Base-by-base conservation (phyloP, 139 green algal genomes). In the Ettlia oleoabundans region DNA sequence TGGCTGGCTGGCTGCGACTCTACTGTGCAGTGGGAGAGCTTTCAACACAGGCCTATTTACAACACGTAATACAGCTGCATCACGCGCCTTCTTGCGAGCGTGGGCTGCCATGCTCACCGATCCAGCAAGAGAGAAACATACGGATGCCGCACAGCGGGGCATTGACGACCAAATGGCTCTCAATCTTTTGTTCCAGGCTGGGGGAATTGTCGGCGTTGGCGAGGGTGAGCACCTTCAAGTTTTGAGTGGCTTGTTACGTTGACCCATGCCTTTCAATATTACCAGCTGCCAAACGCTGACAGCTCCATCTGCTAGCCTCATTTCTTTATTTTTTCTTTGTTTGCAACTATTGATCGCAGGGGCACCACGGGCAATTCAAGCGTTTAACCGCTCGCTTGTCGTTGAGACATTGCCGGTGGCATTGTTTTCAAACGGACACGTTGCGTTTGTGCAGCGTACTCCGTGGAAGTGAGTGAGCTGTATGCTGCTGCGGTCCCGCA, bases 91-190 rank as follows among this genome's bases (percentile, higher is more conserved):
- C 32, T 47, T 78, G 4, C 47, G 30, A 6, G 30, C 71, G 4
- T 78, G 71, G 71, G 71, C 71, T 8, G 71, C 32, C 71, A 65
- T 78, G 71, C 71, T 78, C 32, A 78, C 51, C 10, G 71, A 78
- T 32, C 53, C 33, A 7, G 51, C 33, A 15, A 43, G 47, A 19
- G 71, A 78, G 51, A 41, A 42, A n/a, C 38, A 76, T 42, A 24
- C 3, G 28, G 69, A 63, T 1, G 19, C 38, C 7, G 67, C 21
- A 40, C 67, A 75, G 35, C 40, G 40, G 3, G 70, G 70, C 42
- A 63, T 77, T 7, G 70, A 77, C 70, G 70, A 77, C 42, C 70
- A 77, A 30, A 77, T 77, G 70, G 70, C 70, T 28, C n/a, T 77
- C 4, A 63, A 77, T 28, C 42, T 77, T 42, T 43, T 77, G 42